Percentiles rank a stretch among this genome's conserved stretches.
Evolutionary conservation across 257 asterid species (phyloP).

Genomic region (Rhazya stricta): DNA sequence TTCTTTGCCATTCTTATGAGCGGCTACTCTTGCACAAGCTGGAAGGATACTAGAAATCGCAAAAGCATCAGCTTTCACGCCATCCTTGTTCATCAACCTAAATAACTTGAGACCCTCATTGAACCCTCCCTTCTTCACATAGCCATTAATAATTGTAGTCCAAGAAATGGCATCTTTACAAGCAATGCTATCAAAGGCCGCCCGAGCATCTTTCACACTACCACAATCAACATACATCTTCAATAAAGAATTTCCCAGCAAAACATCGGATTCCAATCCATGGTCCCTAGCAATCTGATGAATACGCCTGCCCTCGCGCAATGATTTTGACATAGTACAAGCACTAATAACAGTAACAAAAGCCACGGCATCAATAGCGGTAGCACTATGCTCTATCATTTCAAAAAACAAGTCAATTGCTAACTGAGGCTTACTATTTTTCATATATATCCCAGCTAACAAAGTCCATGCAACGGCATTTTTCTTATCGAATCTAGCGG

Average conservation of each 20-base stretch:
- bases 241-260: conserved; percentile 28
- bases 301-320: conserved; percentile 23
- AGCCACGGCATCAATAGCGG: conserved; percentile 16
- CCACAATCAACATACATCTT: conserved; percentile 36
- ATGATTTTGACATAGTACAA: conserved; percentile 26
- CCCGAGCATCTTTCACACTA: conserved; percentile 24
- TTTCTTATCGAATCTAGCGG: background rate
- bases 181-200: conserved; percentile 24
- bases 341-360: conserved; percentile 28
- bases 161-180: conserved; percentile 31
- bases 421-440: conserved; percentile 19
- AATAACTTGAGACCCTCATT: conserved; percentile 32
- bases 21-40: conserved; percentile 32
- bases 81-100: conserved; percentile 22
- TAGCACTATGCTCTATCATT: conserved; percentile 10
- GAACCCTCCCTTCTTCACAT: conserved; percentile 29
- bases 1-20: conserved; percentile 30
- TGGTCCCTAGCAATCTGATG: conserved; percentile 20
- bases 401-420: conserved; percentile 29
- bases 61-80: conserved; percentile 26
- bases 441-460: conserved; percentile 26
- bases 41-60: conserved; percentile 28
- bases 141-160: conserved; percentile 28
- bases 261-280: conserved; percentile 20
- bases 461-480: conserved; percentile 31